Percentiles rank a stretch among this genome's conserved stretches.
Conservation (phyloP, 306 rosid species). For the Dalbergia oliveri region DNA sequence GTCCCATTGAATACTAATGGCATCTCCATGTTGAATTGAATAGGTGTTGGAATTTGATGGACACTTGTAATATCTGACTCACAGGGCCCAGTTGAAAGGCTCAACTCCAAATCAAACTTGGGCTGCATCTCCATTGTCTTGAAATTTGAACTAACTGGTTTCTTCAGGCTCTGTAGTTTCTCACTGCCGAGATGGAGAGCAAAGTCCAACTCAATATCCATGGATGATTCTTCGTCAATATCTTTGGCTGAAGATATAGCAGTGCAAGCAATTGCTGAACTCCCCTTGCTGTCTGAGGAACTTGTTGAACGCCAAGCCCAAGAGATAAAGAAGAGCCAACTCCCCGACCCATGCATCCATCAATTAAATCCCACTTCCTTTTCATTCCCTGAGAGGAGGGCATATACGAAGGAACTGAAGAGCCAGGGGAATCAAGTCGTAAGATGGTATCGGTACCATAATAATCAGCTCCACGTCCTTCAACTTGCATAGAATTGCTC, state of each 20-base stretch:
- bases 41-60: slow-evolving; percentile 54
- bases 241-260: slow-evolving; percentile 89
- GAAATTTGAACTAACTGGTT: slow-evolving; percentile 52
- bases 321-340: slow-evolving; percentile 79
- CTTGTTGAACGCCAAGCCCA: slow-evolving; percentile 80
- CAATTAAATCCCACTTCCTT: slow-evolving; percentile 78
- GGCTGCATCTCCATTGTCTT: slow-evolving; percentile 61
- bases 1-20: slow-evolving; percentile 49
- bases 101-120: slow-evolving; percentile 77
- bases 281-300: slow-evolving; percentile 93
- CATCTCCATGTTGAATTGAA: slow-evolving; percentile 62
- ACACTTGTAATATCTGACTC: slow-evolving; percentile 78
- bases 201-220: slow-evolving; percentile 83
- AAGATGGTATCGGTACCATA: slow-evolving; percentile 69
- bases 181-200: slow-evolving; percentile 77
- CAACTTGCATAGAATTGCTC: slow-evolving; percentile 66
- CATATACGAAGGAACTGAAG: slow-evolving; percentile 51
- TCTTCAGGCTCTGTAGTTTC: slow-evolving; percentile 62
- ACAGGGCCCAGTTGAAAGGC: slow-evolving; percentile 76
- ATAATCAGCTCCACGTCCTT: slow-evolving; percentile 54
- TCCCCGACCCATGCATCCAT: slow-evolving; percentile 58
- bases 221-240: slow-evolving; percentile 85
- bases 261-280: slow-evolving; percentile 87
- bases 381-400: slow-evolving; percentile 71
- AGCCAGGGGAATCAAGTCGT: slow-evolving; percentile 78